Base-by-base conservation (phyloP, 2,329 filamentous ascomycete genomes). In the Magnaporthiopsis rhizophila region DNA sequence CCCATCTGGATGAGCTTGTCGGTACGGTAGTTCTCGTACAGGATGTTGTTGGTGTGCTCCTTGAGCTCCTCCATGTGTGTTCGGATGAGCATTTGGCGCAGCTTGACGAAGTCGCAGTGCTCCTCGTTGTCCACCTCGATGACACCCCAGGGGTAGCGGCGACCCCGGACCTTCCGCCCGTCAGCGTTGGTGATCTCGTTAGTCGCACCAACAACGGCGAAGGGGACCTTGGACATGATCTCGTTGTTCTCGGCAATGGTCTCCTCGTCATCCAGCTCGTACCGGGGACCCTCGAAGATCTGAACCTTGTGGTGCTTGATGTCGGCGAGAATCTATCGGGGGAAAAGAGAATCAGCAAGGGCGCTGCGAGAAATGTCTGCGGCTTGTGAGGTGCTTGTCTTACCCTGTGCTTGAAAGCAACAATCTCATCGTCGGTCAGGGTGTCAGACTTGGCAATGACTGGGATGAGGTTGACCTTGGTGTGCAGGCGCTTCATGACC, bases 31-130 rank as follows among this genome's bases (percentile, higher is more conserved):
- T 98, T 98, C 85, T 99, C 95, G 83, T 99, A 99, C 73, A 99
- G 83, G 70, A 85, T 86, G 83, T 99, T 99, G 88, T 98, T 99
- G 79, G 95, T 99, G 84, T 99, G 92, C 84, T 99, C 95, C 89
- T 99, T 99, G 83, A 99, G 92, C 82, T 99, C 95, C 78, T 99
- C 95, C 95, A 99, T 99, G 86, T 99, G 95, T 65, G 95, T 99
- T 78, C 95, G 91, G 82, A 99, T 98, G 71, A 99, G 88, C 95
- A 99, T 99, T 81, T 99, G 95, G 78, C 95, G 92, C 67, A 99
- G 88, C 88, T 99, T 99, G 80, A 98, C 95, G 71, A 99, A 99
- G 81, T 99, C 95, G 75, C 95, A 99, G 84, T 99, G 95, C 79
- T 99, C 95, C 85, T 99, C 95, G 77, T 99, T 99, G 81, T 99